Evolutionary conservation across 2,329 filamentous ascomycete genomes (phyloP), one percentile per base, ranked within the genome.

Genomic region (Talaromyces sp.): DNA sequence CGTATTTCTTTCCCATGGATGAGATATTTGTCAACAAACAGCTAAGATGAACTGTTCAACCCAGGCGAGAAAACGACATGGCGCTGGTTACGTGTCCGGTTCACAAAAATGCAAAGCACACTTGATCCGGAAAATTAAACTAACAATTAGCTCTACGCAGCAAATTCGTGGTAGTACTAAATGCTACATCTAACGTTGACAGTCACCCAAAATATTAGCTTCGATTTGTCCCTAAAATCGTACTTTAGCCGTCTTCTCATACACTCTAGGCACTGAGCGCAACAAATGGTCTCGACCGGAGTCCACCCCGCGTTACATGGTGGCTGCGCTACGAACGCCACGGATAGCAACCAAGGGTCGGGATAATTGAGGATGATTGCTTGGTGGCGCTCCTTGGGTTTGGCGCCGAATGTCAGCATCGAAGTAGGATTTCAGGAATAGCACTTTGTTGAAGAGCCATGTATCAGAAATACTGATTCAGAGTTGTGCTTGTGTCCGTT

Each of bases 251-350:
- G 43, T 35, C 52, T 16, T 19, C 22, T 39, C n/a, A 24, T 24
- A 19, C 35, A 43, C 56, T 43, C 22, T 4, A 58, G 43, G 3
- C 11, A n/a, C 14, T 45, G 45, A 59, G 35, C 33, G 33, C 56
- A 45, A n/a, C 37, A 19, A 5, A 22, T 45, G 37, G 37, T 45
- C 56, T 45, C 37, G 39, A 59, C 39, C 37, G 7, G 3, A 43
- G 27, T 59, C 24, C 39, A 43, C 39, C 27, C 39, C 39, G 56
- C 56, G 56, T 59, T 59, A 59, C 56, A 59, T 59, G 56, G 56
- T 59, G 56, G 56, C 56, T 59, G 56, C 56, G 56, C 56, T 39
- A 43, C 37, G 37, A 33, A 59, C 56, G 56, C 37, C 37, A 43
- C 56, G 35, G 14, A 27, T 41, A 58, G 56, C 22, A 58, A 58